A percentile compares a stretch with the other conserved stretches of the same genome.
These are phyloP conservation scores for Malus orientalis DNA, from an alignment of 306 rosid genomes.

Conservation along the genomic window DNA sequence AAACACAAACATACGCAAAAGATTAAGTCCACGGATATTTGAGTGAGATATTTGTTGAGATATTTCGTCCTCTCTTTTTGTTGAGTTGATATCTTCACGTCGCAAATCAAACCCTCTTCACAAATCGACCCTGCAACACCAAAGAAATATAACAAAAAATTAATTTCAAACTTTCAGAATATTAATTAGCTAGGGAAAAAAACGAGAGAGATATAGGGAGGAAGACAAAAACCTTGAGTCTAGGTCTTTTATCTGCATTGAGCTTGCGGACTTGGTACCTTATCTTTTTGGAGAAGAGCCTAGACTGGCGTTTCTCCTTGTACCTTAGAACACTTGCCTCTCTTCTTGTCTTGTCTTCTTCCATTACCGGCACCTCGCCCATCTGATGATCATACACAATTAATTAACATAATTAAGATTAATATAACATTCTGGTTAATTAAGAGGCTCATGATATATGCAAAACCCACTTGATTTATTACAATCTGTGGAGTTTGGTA, in stretches of 20 bases:
- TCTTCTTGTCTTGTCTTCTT: constrained; percentile 60
- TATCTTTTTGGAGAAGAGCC: constrained; percentile 89
- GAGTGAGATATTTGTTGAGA: constrained; percentile 40
- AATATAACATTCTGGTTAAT: background rate
- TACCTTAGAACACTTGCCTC: constrained; percentile 77
- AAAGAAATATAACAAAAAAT: background rate
- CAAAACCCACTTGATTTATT: background rate
- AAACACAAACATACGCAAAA: background rate
- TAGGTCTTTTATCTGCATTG: constrained; percentile 86
- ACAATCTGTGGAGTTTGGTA: background rate
- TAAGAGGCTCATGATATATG: background rate
- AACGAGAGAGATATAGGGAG: background rate
- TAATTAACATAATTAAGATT: background rate
- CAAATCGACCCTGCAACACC: constrained; percentile 75
- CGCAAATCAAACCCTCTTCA: constrained; percentile 39
- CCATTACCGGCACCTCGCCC: constrained; percentile 75
- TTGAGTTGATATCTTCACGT: constrained; percentile 8
- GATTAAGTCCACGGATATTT: constrained; percentile 3
- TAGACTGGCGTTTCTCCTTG: constrained; percentile 70
- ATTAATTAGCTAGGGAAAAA: constrained; percentile 4
- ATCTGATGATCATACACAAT: constrained; percentile 28
- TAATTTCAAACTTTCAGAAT: background rate
- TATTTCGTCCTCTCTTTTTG: constrained; percentile 23
- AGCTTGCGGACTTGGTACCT: constrained; percentile 83
- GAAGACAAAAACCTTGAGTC: constrained; percentile 51